phyloP scores from a whole-genome alignment of 1,284 basidiomycete species.

The Anthracocystis panici-leucophaei region DNA sequence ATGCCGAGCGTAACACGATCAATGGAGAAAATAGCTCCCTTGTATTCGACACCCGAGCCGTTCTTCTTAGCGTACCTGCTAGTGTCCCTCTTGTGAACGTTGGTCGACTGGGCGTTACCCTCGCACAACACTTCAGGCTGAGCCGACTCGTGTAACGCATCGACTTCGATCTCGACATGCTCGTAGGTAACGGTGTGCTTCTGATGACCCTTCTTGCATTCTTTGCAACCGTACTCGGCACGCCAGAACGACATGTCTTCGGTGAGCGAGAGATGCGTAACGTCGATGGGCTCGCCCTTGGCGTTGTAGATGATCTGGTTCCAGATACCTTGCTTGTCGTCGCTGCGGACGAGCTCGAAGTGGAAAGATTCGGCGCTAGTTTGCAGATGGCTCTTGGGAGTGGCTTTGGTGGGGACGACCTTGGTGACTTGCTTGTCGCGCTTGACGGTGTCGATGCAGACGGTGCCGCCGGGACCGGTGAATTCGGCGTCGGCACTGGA shows the following conservation, averaged over 20 bases:
- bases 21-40: conserved; percentile 21
- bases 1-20: conserved; percentile 30
- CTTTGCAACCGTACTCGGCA: conserved; percentile 39
- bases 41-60: conserved; percentile 22
- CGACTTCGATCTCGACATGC: conserved; percentile 45
- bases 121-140: conserved; percentile 20
- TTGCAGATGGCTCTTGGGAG: conserved; percentile 1
- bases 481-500: not conserved
- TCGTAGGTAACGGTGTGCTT: conserved; percentile 39
- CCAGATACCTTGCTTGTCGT: conserved; percentile 20
- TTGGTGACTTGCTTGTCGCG: conserved; percentile 38
- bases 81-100: conserved; percentile 23
- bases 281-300: conserved; percentile 20
- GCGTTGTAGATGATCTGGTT: conserved; percentile 46
- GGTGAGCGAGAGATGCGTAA: conserved; percentile 22
- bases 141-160: conserved; percentile 8
- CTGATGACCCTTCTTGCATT: conserved; percentile 21
- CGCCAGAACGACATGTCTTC: conserved; percentile 35
- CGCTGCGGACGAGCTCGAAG: conserved; percentile 35
- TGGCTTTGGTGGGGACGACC: conserved; percentile 29
- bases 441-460: conserved; percentile 47
- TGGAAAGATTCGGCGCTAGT: conserved; percentile 12
- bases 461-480: conserved; percentile 3
- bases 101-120: conserved; percentile 22
- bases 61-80: conserved; percentile 30